These are phyloP conservation scores for Clonostachys rhizophaga DNA, from an alignment of 2,329 filamentous ascomycete genomes.

Conservation along the genomic window DNA sequence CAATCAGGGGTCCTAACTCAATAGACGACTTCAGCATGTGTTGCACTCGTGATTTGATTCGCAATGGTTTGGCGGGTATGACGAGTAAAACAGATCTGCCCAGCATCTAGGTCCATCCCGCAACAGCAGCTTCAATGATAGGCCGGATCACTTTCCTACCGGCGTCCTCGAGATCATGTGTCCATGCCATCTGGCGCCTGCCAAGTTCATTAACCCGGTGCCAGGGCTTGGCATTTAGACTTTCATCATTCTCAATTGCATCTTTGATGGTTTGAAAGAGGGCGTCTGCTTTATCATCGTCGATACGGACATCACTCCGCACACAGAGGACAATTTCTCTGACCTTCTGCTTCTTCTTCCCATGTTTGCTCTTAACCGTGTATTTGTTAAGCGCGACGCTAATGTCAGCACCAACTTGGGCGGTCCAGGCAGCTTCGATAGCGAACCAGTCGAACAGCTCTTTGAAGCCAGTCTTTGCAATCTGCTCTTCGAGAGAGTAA, in stretches of 20 bases:
- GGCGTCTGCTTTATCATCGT: slow-evolving; percentile 32
- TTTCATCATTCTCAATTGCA: slow-evolving; percentile 31
- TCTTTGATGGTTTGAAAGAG: slow-evolving; percentile 30
- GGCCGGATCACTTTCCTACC: slow-evolving; percentile 37
- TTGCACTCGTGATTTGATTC: too few species aligned
- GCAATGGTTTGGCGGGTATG: too few species aligned
- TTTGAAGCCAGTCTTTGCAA: slow-evolving; percentile 34
- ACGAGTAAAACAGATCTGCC: too few species aligned
- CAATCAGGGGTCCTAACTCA: too few species aligned
- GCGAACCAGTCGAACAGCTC: slow-evolving; percentile 44
- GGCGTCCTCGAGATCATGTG: slow-evolving; percentile 22
- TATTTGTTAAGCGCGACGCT: slow-evolving; percentile 38
- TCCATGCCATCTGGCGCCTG: slow-evolving; percentile 39
- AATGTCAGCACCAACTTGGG: slow-evolving; percentile 35
- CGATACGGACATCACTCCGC: slow-evolving; percentile 35
- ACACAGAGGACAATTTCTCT: slow-evolving; percentile 39
- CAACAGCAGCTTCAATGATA: slow-evolving; percentile 36
- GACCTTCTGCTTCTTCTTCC: slow-evolving; percentile 34
- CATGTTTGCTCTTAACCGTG: slow-evolving; percentile 27
- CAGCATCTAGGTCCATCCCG: slow-evolving; percentile 16
- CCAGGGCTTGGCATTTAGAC: slow-evolving; percentile 33
- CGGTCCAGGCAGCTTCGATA: slow-evolving; percentile 40
- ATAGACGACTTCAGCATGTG: too few species aligned
- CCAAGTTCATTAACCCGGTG: slow-evolving; percentile 31
- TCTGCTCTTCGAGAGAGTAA: slow-evolving; percentile 37